Percentiles rank a stretch among this genome's conserved stretches.
These are phyloP conservation scores for Microcos paniculata DNA, from an alignment of 345 rosid genomes.

Conservation along the genomic window DNA sequence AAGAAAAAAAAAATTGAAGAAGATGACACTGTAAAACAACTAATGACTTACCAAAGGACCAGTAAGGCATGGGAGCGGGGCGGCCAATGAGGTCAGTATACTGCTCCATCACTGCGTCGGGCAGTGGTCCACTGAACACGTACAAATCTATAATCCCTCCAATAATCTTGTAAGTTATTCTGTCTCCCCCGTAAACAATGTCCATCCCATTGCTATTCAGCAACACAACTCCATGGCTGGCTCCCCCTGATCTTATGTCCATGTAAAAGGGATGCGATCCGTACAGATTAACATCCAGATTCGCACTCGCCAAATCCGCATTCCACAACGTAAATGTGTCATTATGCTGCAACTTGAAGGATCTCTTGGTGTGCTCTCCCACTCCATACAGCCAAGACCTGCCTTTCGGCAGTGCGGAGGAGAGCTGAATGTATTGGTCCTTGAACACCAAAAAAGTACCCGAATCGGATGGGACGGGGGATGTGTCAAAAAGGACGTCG, in stretches of 20 bases:
- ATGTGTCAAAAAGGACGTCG: constrained; percentile 57
- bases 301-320: constrained; percentile 38
- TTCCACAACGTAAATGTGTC: constrained; percentile 61
- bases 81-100: constrained; percentile 66
- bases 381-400: constrained; percentile 63
- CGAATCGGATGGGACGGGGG: constrained; percentile 34
- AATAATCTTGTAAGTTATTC: constrained; percentile 59
- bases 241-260: constrained; percentile 57
- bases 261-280: constrained; percentile 80
- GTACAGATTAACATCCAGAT: constrained; percentile 52
- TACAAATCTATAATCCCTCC: constrained; percentile 73
- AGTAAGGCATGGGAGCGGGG: constrained; percentile 80
- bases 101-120: constrained; percentile 58
- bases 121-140: constrained; percentile 54
- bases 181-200: constrained; percentile 44
- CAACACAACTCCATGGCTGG: constrained; percentile 59
- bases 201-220: constrained; percentile 81
- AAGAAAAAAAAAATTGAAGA: neutral
- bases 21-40: neutral
- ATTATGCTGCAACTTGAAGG: constrained; percentile 38
- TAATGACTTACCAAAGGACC: constrained; percentile 64
- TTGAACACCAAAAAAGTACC: constrained; percentile 67
- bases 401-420: constrained; percentile 49
- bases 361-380: constrained; percentile 71
- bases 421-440: constrained; percentile 71